Evolutionary conservation across 768 basidiomycete genomes (phyloP).

Genomic region (Imleria badia): DNA sequence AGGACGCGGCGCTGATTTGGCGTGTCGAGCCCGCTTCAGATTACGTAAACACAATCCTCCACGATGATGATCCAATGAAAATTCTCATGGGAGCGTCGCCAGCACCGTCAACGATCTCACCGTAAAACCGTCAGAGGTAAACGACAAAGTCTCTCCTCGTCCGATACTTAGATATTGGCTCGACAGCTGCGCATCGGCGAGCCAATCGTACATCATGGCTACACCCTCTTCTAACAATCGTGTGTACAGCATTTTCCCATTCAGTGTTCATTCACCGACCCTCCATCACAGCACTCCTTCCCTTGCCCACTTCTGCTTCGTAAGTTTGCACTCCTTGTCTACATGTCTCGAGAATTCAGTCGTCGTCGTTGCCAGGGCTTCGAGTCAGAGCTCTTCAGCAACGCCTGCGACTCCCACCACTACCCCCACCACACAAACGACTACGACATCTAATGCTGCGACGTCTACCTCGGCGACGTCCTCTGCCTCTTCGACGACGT

Average conservation of each 20-base stretch:
- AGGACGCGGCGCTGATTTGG: constrained; percentile 5
- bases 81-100: constrained; percentile 20
- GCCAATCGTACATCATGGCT: constrained; percentile 1
- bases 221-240: not conserved
- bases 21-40: too few species aligned
- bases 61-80: constrained; percentile 14
- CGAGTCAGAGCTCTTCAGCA: not conserved
- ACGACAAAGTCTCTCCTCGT: too few species aligned
- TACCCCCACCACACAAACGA: constrained; percentile 1
- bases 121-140: too few species aligned
- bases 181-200: too few species aligned
- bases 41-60: constrained; percentile 21
- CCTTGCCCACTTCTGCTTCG: not conserved
- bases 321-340: constrained; percentile 3
- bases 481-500: not conserved
- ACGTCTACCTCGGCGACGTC: not conserved
- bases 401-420: not conserved
- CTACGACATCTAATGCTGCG: not conserved
- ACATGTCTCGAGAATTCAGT: not conserved
- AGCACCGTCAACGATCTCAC: not conserved
- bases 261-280: not conserved
- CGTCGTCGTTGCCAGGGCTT: not conserved
- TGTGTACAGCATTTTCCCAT: constrained; percentile 2
- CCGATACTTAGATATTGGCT: too few species aligned
- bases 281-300: rapidly evolving